Evolutionary conservation across 192 early-diverging fungal genomes (phyloP).

Genomic region (Gorgonomyces haynaldii): DNA sequence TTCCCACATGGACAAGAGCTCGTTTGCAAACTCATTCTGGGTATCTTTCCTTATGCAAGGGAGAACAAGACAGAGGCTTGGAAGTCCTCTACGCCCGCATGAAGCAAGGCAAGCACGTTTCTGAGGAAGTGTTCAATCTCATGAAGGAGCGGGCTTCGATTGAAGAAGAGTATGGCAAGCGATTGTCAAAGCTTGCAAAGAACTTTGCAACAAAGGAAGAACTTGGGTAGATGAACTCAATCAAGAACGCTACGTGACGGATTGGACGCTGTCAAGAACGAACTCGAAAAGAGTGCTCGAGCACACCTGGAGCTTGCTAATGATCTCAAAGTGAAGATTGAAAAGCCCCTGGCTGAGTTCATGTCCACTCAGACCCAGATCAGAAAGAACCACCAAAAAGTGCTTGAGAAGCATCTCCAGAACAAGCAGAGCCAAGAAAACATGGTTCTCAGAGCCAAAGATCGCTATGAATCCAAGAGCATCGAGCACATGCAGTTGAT

Average conservation of each 20-base stretch:
- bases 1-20: too few relatives aligned
- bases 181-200: conserved; percentile 37
- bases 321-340: conserved; percentile 35
- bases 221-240: conserved; percentile 21
- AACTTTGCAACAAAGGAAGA: conserved; percentile 35
- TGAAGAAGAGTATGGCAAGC: conserved; percentile 46
- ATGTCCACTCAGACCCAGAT: conserved; percentile 23
- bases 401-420: conserved; percentile 33
- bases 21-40: conserved; percentile 32
- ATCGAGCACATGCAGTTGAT: conserved; percentile 13
- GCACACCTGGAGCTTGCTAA: conserved; percentile 34
- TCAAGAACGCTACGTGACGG: conserved; percentile 33
- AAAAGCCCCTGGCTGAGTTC: conserved; percentile 31
- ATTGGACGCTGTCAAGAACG: conserved; percentile 31
- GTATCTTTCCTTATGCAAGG: conserved; percentile 18
- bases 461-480: conserved; percentile 36
- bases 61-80: conserved; percentile 35
- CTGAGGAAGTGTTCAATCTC: conserved; percentile 29
- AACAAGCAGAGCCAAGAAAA: conserved; percentile 24
- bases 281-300: conserved; percentile 32
- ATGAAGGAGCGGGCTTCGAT: conserved; percentile 37
- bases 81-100: conserved; percentile 33
- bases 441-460: conserved; percentile 27
- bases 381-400: conserved; percentile 34
- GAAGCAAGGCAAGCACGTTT: conserved; percentile 36